phyloP scores from a whole-genome alignment of 2,329 filamentous ascomycete species.

The Ophiostoma australiae region DNA sequence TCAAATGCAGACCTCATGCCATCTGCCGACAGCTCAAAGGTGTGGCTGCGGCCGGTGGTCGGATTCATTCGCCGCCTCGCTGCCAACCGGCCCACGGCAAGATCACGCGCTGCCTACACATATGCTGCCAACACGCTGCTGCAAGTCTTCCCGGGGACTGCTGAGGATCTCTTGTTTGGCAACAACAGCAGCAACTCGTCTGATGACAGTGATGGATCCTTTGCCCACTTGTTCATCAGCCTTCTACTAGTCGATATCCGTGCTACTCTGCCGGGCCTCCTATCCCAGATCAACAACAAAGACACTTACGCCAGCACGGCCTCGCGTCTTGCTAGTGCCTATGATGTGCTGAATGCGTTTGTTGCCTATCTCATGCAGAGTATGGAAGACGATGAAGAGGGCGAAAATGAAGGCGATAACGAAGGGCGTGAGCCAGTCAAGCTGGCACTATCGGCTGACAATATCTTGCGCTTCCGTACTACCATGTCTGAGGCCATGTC shows the following conservation, averaged over 20 bases:
- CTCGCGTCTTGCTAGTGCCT: constrained; percentile 53
- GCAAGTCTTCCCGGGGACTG: constrained; percentile 47
- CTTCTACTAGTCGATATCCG: constrained; percentile 63
- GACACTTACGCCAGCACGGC: constrained; percentile 49
- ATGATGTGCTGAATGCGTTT: constrained; percentile 59
- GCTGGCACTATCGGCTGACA: constrained; percentile 46
- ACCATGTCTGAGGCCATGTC: constrained; percentile 60
- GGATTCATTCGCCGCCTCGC: constrained; percentile 50
- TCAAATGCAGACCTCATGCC: constrained; percentile 30
- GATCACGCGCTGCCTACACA: constrained; percentile 55
- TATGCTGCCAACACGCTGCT: constrained; percentile 55
- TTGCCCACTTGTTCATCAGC: constrained; percentile 59
- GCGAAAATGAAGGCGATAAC: constrained; percentile 24
- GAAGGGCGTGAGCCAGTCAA: neutral
- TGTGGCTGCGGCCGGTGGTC: constrained; percentile 49
- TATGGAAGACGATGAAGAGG: constrained; percentile 51
- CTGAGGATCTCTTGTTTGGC: constrained; percentile 50
- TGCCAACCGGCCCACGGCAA: constrained; percentile 50
- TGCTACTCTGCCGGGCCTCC: constrained; percentile 56
- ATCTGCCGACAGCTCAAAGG: constrained; percentile 39
- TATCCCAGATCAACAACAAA: constrained; percentile 52
- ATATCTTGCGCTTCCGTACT: constrained; percentile 56
- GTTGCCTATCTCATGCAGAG: constrained; percentile 53
- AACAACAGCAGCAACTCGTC: constrained; percentile 31
- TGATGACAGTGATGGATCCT: constrained; percentile 43